Conservation (phyloP, 2,329 filamentous ascomycete species). For the Leptographium procerum region DNA sequence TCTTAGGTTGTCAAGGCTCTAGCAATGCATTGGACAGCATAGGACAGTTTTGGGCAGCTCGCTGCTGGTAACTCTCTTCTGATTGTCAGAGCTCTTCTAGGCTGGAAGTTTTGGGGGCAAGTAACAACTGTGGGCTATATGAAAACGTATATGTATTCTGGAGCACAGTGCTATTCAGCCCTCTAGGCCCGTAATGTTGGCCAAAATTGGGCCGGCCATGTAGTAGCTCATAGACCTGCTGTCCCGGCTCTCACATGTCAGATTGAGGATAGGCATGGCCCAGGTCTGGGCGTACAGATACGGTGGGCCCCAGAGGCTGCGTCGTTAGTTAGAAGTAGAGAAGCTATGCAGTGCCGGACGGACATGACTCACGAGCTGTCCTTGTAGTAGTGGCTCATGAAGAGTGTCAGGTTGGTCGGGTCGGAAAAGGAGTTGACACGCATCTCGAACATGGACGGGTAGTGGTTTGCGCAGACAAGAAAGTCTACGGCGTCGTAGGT, state of each 20-base stretch:
- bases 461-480: slow-evolving; percentile 3
- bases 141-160: neutral
- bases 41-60: too few relatives aligned
- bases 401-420: slow-evolving; percentile 15
- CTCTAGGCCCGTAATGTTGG: slow-evolving; percentile 9
- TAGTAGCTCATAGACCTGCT: slow-evolving; percentile 4
- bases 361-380: slow-evolving; percentile 16
- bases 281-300: slow-evolving; percentile 10
- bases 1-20: neutral
- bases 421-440: slow-evolving; percentile 13
- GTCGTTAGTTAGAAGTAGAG: neutral
- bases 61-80: neutral
- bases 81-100: neutral
- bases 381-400: slow-evolving; percentile 16
- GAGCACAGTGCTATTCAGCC: neutral
- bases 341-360: too few relatives aligned
- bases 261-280: slow-evolving; percentile 4
- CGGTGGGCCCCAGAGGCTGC: slow-evolving; percentile 7
- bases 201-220: neutral
- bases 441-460: slow-evolving; percentile 14
- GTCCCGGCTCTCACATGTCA: neutral
- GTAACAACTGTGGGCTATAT: too few relatives aligned
- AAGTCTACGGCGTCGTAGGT: slow-evolving; percentile 4
- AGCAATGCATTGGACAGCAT: too few relatives aligned
- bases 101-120: too few relatives aligned